Evolutionary conservation across 177 flowering plant genomes (phyloP), one percentile per base, ranked within the genome.

Genomic region (Telopea speciosissima): DNA sequence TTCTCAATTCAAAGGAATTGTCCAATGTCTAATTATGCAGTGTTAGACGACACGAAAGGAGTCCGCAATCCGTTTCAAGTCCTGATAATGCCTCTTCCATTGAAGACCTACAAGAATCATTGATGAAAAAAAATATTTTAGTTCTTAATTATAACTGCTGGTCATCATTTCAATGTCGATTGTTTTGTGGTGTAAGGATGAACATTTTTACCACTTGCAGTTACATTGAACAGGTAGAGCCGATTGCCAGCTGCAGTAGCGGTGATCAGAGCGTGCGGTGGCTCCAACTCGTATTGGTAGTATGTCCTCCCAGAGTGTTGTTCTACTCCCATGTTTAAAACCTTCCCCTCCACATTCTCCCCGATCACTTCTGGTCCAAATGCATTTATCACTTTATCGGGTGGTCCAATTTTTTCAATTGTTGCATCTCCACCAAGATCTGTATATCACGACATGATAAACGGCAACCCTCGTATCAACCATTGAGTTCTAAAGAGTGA

Each of bases 181-280:
- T 14, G 61, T 19, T 14, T 45, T 12, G 40, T 21, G 3, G 56
- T 25, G 33, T 19, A 16, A 52, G 14, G 14, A 64, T 42, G n/a
- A 44, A 58, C 13, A 22, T 22, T 26, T 63, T 10, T 83, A 94
- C 97, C 97, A 69, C 62, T 94, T 69, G 81, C 97, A 31, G 91
- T 89, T 31, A 94, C 84, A 68, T 58, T 83, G 74, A 92, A 92
- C 72, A 94, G 68, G 81, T 94, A 94, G 16, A 94, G 91, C 24
- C 99, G 90, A 70, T 94, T 94, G 59, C 99, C 99, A 25, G 99
- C 99, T 23, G 99, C 99, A 64, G 99, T 94, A 24, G 97, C 95
- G 19, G 95, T 90, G 74, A 94, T 92, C 24, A 94, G 79, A 13
- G 63, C 84, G 79, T 94, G 99, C 33, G 97, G 99, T 13, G 97